phyloP scores from a whole-genome alignment of 345 rosid genomes.

The Bruguiera parviflora region DNA sequence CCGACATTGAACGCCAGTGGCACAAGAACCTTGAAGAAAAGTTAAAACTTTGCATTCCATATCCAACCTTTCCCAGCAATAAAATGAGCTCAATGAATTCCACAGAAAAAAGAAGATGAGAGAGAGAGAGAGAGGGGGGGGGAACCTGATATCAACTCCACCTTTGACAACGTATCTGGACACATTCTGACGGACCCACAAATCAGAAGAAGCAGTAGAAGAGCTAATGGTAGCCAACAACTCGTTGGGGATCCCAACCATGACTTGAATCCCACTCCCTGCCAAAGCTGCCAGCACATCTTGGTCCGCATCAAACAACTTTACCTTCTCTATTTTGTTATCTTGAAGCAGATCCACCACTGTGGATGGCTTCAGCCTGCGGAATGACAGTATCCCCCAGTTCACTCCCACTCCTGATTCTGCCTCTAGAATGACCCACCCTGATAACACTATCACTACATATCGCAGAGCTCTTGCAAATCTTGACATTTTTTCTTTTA shows the following conservation, averaged over 20 bases:
- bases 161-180: constrained; percentile 68
- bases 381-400: constrained; percentile 83
- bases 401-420: constrained; percentile 83
- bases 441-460: constrained; percentile 13
- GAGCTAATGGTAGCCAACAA: constrained; percentile 52
- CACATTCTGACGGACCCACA: constrained; percentile 76
- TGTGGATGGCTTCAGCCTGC: constrained; percentile 67
- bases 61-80: neutral
- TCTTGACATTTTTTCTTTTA: constrained; percentile 24
- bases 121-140: neutral
- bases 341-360: constrained; percentile 89
- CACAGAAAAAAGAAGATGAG: neutral
- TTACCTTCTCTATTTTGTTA: constrained; percentile 71
- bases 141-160: constrained; percentile 77
- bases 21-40: neutral
- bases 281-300: constrained; percentile 50
- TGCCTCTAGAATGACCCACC: constrained; percentile 24
- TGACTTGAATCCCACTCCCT: constrained; percentile 84
- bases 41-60: neutral
- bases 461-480: constrained; percentile 13
- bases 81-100: neutral
- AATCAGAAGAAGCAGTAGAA: constrained; percentile 57
- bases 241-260: constrained; percentile 91
- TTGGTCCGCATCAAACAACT: constrained; percentile 84
- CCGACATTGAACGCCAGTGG: neutral